phyloP scores from a whole-genome alignment of 1,284 basidiomycete genomes.

The Amylostereum areolatum region DNA sequence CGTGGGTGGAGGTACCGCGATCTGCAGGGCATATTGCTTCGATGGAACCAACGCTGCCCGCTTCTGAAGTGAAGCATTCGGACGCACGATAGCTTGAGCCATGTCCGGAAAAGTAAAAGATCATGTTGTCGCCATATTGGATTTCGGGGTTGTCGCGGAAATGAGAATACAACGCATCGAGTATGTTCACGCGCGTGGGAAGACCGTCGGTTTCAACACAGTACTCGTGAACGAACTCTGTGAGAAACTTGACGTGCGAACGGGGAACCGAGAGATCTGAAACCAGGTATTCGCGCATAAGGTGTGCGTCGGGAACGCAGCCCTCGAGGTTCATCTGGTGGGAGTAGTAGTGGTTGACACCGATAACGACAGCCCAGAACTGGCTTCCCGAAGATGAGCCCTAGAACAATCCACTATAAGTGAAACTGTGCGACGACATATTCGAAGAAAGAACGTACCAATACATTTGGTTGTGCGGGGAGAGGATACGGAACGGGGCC shows the following conservation, averaged over 20 bases:
- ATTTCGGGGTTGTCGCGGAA: conserved; percentile 12
- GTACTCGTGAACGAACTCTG: not conserved
- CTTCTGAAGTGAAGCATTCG: conserved; percentile 1
- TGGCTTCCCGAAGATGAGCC: no score
- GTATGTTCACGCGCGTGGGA: conserved; percentile 11
- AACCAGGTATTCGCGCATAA: not conserved
- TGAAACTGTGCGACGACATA: no score
- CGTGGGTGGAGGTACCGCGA: not conserved
- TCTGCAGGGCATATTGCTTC: conserved; percentile 1
- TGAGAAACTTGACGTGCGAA: not conserved
- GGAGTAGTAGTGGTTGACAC: not conserved
- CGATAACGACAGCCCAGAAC: not conserved
- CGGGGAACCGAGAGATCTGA: not conserved
- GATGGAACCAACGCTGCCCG: not conserved
- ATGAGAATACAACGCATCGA: conserved; percentile 9
- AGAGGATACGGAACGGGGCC: no score
- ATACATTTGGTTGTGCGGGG: no score
- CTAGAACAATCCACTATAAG: no score
- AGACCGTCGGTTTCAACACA: not conserved
- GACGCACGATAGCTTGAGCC: conserved; percentile 9
- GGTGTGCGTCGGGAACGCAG: not conserved
- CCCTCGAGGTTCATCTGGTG: not conserved
- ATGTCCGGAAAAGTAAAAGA: conserved; percentile 15
- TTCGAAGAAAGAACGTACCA: no score
- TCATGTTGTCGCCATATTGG: conserved; percentile 7